Evolutionary conservation across 2,329 filamentous ascomycete species (phyloP), one percentile per base, ranked within the genome.

Genomic region (Trichophyton verrucosum): DNA sequence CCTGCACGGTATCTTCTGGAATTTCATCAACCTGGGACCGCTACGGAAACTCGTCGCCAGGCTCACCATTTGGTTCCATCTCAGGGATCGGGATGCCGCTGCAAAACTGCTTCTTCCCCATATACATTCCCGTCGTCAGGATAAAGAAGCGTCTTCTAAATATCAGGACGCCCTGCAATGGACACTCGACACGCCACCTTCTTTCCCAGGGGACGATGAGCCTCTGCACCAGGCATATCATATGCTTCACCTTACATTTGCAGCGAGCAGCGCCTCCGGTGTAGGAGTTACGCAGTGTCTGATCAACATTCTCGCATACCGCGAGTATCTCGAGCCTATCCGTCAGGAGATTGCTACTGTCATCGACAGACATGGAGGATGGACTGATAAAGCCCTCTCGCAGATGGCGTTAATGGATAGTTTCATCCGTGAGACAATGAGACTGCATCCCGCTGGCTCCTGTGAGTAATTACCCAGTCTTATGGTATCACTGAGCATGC

Each of bases 31-130:
- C 9, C 17, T 47, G 20, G 44, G 44, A 22, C 44, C 44, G 20
- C 44, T 47, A 17, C 44, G 44, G n/a, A 47, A 47, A 22, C 56
- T 71, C 3, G 13, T 58, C 2, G 38, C 30, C 5, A n/a, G 22
- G 3, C 38, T 40, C 5, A 38, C 33, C 3, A 40, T 40, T 8
- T 40, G n/a, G 15, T n/a, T 42, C 15, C 56, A 44, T 40, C 60
- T 74, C 5, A 65, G 62, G 1, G 44, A 47, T 9, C 44, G 44
- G 3, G 44, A 47, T 47, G 44, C 44, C 9, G 69, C 68, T 53
- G 70, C 70, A 3, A 69, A 70, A 42, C 61, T 68, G 30, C 65
- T 76, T 6, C 69, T 77, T 58, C 57, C 66, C 2, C 71, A 73
- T 0, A 70, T 71, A 46, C 68, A 76, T 22, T 55, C 68, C 1